Percentiles rank a stretch among this genome's conserved stretches.
Conservation (phyloP, 768 basidiomycete genomes). For the Pulveroboletus sp. region DNA sequence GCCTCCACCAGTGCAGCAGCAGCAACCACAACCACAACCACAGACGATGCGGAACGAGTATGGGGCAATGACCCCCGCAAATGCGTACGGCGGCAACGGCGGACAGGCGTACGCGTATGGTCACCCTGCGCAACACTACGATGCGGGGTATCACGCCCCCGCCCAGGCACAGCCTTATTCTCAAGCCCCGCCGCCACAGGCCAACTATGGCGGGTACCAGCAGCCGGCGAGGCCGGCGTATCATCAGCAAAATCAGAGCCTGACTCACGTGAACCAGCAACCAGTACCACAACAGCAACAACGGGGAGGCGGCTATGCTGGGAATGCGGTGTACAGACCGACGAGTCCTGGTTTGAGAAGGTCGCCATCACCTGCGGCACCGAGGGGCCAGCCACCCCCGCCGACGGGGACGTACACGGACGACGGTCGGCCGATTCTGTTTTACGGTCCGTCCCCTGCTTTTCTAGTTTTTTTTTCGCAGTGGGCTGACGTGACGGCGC, state of each 20-base stretch:
- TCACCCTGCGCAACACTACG: no score
- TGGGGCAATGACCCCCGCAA: constrained; percentile 8
- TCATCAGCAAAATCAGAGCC: constrained; percentile 13
- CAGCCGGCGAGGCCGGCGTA: constrained; percentile 6
- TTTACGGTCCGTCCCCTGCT: constrained; percentile 67
- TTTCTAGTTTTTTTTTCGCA: neutral
- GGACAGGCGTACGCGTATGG: constrained; percentile 16
- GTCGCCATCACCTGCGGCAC: constrained; percentile 48
- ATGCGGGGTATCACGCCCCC: constrained; percentile 14
- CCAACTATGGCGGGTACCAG: constrained; percentile 9
- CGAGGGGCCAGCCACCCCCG: constrained; percentile 33
- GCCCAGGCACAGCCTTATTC: constrained; percentile 19
- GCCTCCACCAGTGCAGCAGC: no score
- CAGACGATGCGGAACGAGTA: constrained; percentile 25
- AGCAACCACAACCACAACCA: constrained; percentile 27
- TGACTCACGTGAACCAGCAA: no score
- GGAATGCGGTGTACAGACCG: constrained; percentile 34
- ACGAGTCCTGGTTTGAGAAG: constrained; percentile 40
- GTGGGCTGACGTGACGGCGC: neutral
- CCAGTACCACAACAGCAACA: no score
- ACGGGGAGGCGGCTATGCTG: no score
- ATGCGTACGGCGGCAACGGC: constrained; percentile 10
- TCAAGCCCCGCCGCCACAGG: constrained; percentile 8
- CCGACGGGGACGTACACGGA: constrained; percentile 80
- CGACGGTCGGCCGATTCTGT: constrained; percentile 75